Evolutionary conservation across 2,329 filamentous ascomycete species (phyloP), one percentile per base, ranked within the genome.

Genomic region (Chaetomiaceae sp.): DNA sequence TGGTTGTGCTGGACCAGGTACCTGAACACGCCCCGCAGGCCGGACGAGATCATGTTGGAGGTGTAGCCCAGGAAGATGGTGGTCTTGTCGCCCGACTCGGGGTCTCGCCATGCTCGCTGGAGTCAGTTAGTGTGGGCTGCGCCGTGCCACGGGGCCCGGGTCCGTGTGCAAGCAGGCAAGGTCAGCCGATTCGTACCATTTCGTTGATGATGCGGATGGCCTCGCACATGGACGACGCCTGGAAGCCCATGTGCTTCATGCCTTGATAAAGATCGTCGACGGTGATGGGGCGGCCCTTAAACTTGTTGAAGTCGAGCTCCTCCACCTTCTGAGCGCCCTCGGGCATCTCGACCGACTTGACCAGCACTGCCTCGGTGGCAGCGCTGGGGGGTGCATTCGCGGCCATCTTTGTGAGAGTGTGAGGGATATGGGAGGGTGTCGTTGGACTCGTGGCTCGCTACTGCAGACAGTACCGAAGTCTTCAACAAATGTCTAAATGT

Each of bases 11-110:
- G 82, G 40, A 95, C 91, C 1, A 99, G 82, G 75, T 91, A 99
- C 53, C 94, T 88, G 60, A 99, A 77, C 33, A 91, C 91, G 61
- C 95, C 91, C 50, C 94, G 84, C 27, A 99, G 81, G 8, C 94
- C 94, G 3, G 92, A 99, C 0, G 94, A 97, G 65, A 99, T 96
- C 63, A 99, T 80, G 69, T 99, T 99, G 47, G 90, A 96, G 9
- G 94, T 99, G 74, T 96, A 99, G 53, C 94, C 94, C 8, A 99
- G 82, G 72, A 99, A 97, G 63, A 99, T 92, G 56, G 94, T 97
- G 17, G 94, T 94, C 64, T 82, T 82, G 23, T 87, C 83, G 14
- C 82, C 83, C 1, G 88, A 88, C 65, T 91, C 88, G 1, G 89
- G 83, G 68, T 96, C 88, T 57, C 79, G 79, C 86, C 89, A 97